Percentiles rank a stretch among this genome's conserved stretches.
These are phyloP conservation scores for Rhodomyrtus tomentosa DNA, from an alignment of 345 rosid species.

Conservation along the genomic window DNA sequence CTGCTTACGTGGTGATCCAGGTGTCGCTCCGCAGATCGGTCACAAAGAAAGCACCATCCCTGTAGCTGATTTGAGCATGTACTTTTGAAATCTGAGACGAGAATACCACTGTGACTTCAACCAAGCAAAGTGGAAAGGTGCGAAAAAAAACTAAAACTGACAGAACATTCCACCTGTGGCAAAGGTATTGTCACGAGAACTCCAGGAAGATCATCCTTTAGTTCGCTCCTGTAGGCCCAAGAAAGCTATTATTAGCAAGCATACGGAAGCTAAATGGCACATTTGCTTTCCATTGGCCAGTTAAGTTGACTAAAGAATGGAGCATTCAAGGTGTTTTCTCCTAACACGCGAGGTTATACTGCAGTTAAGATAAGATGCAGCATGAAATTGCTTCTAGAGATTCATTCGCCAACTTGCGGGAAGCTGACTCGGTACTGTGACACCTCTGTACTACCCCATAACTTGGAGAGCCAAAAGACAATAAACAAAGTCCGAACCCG, in stretches of 20 bases:
- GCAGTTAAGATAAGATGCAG: background rate
- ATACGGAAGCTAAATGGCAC: background rate
- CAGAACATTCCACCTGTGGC: constrained; percentile 64
- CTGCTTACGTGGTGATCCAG: constrained; percentile 60
- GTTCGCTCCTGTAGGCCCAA: constrained; percentile 42
- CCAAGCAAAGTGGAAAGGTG: background rate
- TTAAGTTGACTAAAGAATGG: background rate
- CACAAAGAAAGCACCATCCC: constrained; percentile 63
- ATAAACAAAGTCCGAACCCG: constrained; percentile 33
- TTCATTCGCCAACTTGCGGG: background rate
- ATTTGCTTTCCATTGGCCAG: background rate
- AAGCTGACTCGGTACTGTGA: background rate
- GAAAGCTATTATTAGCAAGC: background rate
- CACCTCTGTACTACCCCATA: background rate
- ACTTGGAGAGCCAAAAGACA: background rate
- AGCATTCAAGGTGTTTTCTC: background rate
- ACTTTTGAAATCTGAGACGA: constrained; percentile 46
- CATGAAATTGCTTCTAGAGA: background rate
- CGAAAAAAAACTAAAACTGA: too few species aligned
- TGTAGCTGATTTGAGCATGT: constrained; percentile 70
- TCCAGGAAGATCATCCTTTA: constrained; percentile 37
- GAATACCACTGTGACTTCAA: background rate
- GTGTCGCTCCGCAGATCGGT: constrained; percentile 64
- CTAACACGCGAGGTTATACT: background rate
- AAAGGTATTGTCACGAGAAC: constrained; percentile 42